Evolutionary conservation across 1,139 yeast species (phyloP), one percentile per base, ranked within the genome.

Genomic region (Wickerhamiella infanticola): DNA sequence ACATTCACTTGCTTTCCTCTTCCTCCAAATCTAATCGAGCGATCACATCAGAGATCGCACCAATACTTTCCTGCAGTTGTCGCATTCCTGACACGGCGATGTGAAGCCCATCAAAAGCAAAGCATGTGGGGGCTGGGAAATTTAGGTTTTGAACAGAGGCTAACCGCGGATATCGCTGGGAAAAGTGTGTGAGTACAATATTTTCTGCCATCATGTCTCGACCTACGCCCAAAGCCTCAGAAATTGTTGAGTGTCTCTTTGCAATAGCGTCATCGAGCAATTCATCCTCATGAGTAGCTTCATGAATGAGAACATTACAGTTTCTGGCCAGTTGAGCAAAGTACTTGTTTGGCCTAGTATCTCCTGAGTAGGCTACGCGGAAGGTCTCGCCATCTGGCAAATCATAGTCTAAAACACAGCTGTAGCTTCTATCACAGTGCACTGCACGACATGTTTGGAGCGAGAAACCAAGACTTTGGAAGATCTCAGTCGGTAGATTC

Each of bases 331-430:
- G 73, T 4, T 67, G 70, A 3, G 67, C 59, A 0, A 77, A 70
- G 51, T 81, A 82, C 43, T 61, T 64, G 52, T 78, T 80, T 1
- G 98, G 98, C 56, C 97, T 74, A 0, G 97, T 85, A 58, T 90
- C 99, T 7, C 98, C 98, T 1, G 96, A 85, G 60, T 84, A 93
- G 0, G 96, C 80, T 1, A 88, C 69, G 53, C 75, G 80, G 65
- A 86, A 84, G 53, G 27, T 58, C 37, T 58, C 40, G 9, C 47
- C 51, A n/a, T 43, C 46, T 1, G 3, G 33, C 11, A 51, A 35
- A 3, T 42, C 35, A 51, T 81, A 79, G 0, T 70, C 63, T 11
- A 88, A 65, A 1, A 80, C 64, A 24, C 77, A 78, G 5, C 88
- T 80, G 59, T 88, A 90, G 0, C 97, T 75, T 75, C 80, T 78